Conservation (phyloP, 2,329 filamentous ascomycete species). For the Tolypocladium tropicale region DNA sequence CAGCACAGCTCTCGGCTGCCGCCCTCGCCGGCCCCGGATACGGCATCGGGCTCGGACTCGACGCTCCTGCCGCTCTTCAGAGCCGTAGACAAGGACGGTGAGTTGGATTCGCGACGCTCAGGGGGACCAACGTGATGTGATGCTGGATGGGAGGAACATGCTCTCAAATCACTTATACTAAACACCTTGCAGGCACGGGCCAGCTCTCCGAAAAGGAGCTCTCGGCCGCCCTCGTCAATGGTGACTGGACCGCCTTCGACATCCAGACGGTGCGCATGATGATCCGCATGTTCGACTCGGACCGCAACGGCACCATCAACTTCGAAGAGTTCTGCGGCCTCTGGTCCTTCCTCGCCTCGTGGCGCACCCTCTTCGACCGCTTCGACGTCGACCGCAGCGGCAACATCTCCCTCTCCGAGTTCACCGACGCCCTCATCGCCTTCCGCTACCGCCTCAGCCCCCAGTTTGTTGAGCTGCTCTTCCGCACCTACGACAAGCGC, state of each 20-base stretch:
- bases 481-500: constrained; percentile 79
- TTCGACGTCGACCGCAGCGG: constrained; percentile 85
- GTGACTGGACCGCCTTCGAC: constrained; percentile 92
- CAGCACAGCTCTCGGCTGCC: constrained; percentile 46
- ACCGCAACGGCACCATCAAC: constrained; percentile 78
- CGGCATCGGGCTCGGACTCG: constrained; percentile 48
- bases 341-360: constrained; percentile 91
- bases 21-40: constrained; percentile 47
- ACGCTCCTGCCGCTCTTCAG: constrained; percentile 77
- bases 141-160: neutral
- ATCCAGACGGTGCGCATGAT: constrained; percentile 94
- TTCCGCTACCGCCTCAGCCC: constrained; percentile 89
- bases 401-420: constrained; percentile 78
- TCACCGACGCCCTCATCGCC: constrained; percentile 78
- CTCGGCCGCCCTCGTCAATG: constrained; percentile 84
- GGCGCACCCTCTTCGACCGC: constrained; percentile 88
- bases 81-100: constrained; percentile 79
- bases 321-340: constrained; percentile 95
- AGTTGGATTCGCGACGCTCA: constrained; percentile 11
- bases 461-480: constrained; percentile 75
- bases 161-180: neutral
- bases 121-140: no score
- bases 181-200: constrained; percentile 44
- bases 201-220: constrained; percentile 81
- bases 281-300: constrained; percentile 98